Evolutionary conservation across 345 rosid species (phyloP), one percentile per base, ranked within the genome.

Genomic region (Aegle marmelos): DNA sequence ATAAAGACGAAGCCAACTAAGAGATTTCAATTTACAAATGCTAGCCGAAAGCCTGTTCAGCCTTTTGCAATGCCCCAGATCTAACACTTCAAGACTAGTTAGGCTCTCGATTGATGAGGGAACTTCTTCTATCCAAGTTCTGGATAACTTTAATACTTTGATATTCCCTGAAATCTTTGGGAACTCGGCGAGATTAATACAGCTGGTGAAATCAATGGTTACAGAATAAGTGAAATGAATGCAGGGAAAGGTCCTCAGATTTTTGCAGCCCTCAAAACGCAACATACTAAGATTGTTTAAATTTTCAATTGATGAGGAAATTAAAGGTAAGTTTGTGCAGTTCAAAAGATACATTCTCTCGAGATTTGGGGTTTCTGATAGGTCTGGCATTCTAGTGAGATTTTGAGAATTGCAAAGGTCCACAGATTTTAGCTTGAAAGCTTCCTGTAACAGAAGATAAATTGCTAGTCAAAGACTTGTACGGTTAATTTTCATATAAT

Each of bases 21-120:
- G 80, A 39, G 54, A 76, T 72, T 72, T 73, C 31, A 81, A 11
- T 57, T 80, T 22, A 6, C 60, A 36, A 34, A 80, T 27, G 17
- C 22, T 69, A 14, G 36, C 30, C 4, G 76, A 56, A 63, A 75
- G 3, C 19, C 4, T 30, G 13, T 9, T 17, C n/a, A 63, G 22
- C 11, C 50, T 34, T 63, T 27, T 27, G 68, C 68, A 63, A 5
- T 34, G 9, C 4, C n/a, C 1, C 68, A 63, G 37, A 63, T 28
- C 31, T 28, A 62, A 30, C 6, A 4, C 50, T 45, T 45, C 50
- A 3, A 45, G 50, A 45, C 13, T 45, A 45, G 50, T 45, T 45
- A 45, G 50, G 17, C 17, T 45, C 50, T 13, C 17, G 17, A 45
- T 45, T 11, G 50, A 45, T 13, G 50, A 45, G 50, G 50, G 50